Base-by-base conservation (phyloP, 441 rosid genomes). In the Syzygium syzygioides region DNA sequence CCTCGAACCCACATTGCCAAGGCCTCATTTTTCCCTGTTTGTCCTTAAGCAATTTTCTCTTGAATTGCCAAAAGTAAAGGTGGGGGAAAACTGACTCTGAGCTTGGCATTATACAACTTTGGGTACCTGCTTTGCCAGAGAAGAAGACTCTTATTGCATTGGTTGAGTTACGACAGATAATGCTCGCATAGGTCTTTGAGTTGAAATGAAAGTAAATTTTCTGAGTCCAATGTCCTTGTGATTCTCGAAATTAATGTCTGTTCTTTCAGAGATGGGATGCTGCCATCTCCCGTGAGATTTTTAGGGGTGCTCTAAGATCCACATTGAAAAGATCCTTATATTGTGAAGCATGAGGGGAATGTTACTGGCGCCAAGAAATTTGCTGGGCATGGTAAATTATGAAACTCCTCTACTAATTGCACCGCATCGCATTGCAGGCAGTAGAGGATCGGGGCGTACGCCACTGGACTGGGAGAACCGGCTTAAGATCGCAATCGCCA, bases 391-490 rank as follows among this genome's bases (percentile, higher is more conserved):
- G 18, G 53, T 76, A 6, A 41, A 76, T 37, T 48, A 3, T 9
- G 53, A 41, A 76, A 13, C 53, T 76, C 83, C n/a, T 32, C 25
- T 41, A 1, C 48, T 76, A 41, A 76, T 37, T 1, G 14, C 48
- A 0, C 10, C 2, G 14, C 79, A 19, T 34, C 5, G 14, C 32
- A 34, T 18, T 91, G 85, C 93, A 97, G 99, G 99, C 30, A 96
- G 98, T 87, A 93, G 99, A 86, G 99, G 99, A 30, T 95, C 99
- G 0, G 99, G 99, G 6, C 92, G 98, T 19, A 95, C 99, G 2
- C 98, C 99, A 2, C 90, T 98, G 37, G 98, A 95, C 92, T 98
- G 99, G 99, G 98, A 96, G 89, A 95, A 88, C 91, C 94, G 99
- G 57, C 94, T 95, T 96, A 95, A 92, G 90, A 94, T 96, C 32